phyloP scores from a whole-genome alignment of 2,329 filamentous ascomycete species.

The Tolypocladium album region DNA sequence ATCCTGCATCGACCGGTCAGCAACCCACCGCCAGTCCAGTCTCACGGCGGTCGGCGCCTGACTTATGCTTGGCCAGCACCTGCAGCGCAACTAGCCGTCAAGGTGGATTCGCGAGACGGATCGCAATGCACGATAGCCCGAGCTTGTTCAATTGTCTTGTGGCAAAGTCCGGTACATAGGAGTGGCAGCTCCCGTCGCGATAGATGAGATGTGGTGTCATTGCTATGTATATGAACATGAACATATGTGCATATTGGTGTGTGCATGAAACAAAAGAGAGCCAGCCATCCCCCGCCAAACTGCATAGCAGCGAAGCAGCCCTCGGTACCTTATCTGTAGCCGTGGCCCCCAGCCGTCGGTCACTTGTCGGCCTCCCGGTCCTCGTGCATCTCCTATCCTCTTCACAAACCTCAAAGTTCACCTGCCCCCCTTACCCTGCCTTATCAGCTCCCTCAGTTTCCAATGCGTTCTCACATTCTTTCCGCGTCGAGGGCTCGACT shows the following conservation, averaged over 20 bases:
- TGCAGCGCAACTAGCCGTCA: neutral
- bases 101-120: neutral
- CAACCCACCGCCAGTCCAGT: neutral
- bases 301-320: neutral
- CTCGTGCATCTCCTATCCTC: neutral
- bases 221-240: neutral
- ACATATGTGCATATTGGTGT: neutral
- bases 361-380: neutral
- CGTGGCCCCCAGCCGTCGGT: neutral
- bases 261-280: neutral
- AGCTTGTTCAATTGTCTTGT: neutral
- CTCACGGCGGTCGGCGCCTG: neutral
- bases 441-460: neutral
- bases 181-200: neutral
- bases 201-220: neutral
- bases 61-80: neutral
- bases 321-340: neutral
- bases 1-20: neutral
- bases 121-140: neutral
- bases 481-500: neutral
- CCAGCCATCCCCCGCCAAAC: neutral
- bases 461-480: neutral
- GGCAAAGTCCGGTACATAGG: neutral
- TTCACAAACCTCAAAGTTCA: neutral
- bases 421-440: too few species aligned